phyloP scores from a whole-genome alignment of 2,329 filamentous ascomycete genomes.

The Septoria linicola region DNA sequence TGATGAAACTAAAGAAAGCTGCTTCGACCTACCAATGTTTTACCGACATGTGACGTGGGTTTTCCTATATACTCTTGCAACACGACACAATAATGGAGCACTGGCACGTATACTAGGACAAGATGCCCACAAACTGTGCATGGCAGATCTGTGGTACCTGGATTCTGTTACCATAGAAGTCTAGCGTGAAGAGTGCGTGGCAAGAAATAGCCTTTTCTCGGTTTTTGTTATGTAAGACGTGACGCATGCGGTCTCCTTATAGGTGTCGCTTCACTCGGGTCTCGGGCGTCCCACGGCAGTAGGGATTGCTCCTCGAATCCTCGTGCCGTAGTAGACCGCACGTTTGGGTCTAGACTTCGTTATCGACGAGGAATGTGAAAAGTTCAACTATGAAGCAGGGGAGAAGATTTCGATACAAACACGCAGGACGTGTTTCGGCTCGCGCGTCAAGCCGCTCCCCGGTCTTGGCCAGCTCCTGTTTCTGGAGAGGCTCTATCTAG shows the following conservation, averaged over 20 bases:
- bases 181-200: conserved; percentile 3
- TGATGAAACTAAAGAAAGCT: neutral
- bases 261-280: neutral
- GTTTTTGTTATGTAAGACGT: conserved; percentile 9
- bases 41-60: neutral
- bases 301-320: neutral
- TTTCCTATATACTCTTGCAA: neutral
- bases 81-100: neutral
- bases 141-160: conserved; percentile 1
- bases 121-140: neutral
- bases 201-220: conserved; percentile 1
- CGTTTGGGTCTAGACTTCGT: neutral
- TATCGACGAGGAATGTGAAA: too few relatives aligned
- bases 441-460: neutral
- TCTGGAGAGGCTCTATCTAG: too few relatives aligned
- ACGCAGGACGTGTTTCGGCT: neutral
- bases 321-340: neutral
- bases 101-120: neutral
- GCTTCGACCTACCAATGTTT: neutral
- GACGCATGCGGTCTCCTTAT: conserved; percentile 2
- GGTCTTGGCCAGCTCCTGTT: too few relatives aligned
- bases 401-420: neutral
- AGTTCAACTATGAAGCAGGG: too few relatives aligned
- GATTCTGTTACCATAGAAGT: conserved; percentile 8
- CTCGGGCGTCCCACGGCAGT: neutral